Base-by-base conservation (phyloP, 257 asterid genomes). In the Forsythia viridissima region DNA sequence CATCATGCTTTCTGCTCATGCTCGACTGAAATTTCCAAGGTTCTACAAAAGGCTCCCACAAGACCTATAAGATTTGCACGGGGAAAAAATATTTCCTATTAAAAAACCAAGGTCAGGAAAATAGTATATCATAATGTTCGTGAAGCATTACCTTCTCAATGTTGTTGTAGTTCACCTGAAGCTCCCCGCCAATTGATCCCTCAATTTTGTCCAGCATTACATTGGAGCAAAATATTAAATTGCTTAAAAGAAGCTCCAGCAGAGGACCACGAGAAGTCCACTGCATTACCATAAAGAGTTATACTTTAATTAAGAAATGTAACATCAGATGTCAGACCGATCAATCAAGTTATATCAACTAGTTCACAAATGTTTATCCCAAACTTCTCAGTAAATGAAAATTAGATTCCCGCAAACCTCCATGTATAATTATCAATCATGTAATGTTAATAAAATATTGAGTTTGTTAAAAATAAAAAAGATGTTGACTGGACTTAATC, bases 31-130 rank as follows among this genome's bases (percentile, higher is more conserved):
- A 83, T 72, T 87, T 83, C 96, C 97, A 95, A 70, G 98, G 97
- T 86, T 95, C 99, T 72, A 95, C 79, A 71, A 93, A 87, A 80
- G 99, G 97, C 86, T 95, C 98, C 98, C 98, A 95, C 86, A 85
- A 89, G 65, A 90, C 97, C 99, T 95, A 80, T 73, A 78, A 84
- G 46, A 75, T 59, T 77, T 82, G 51, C 80, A 70, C 5, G 78
- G 70, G 77, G 24, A 18, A 80, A 69, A 77, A 59, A 42, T 76
- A 36, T 51, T 39, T 84, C 73, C 70, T 80, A 71, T 67, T 12
- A 66, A 43, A 38, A 21, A 70, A 78, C 59, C 13, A 41, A 8
- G 13, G 78, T 68, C 81, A 74, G 46, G 40, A 80, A 59, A 21
- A 82, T 69, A 80, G 42, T 57, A 80, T 73, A 70, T 42, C 30